Evolutionary conservation across 139 green algal species (phyloP).

Genomic region (Yamagishiella unicocca): DNA sequence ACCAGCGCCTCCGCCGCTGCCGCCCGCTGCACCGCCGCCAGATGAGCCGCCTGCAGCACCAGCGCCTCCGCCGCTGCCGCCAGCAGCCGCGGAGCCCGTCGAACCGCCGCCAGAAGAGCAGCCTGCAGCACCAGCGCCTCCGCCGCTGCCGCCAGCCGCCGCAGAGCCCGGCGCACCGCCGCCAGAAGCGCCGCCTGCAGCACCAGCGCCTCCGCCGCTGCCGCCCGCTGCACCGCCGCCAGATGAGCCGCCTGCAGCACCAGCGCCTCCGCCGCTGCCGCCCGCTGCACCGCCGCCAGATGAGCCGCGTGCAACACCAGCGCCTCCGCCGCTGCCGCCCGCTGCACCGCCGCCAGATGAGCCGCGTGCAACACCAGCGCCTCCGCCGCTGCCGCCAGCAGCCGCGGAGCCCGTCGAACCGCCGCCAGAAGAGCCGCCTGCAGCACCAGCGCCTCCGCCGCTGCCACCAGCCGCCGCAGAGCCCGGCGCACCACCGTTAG

Average conservation of each 20-base stretch:
- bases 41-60: background rate
- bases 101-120: background rate
- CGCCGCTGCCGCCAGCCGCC: background rate
- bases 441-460: background rate
- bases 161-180: background rate
- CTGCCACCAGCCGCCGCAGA: background rate
- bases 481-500: background rate
- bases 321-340: no score
- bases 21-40: background rate
- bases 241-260: background rate
- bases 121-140: conserved; percentile 8
- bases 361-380: background rate
- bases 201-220: background rate
- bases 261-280: background rate
- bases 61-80: background rate
- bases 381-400: background rate
- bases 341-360: background rate
- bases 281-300: background rate
- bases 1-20: no score
- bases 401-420: no score
- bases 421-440: background rate
- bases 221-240: background rate
- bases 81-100: background rate
- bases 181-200: background rate
- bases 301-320: background rate